These are phyloP conservation scores for Beauveria australis DNA, from an alignment of 2,329 filamentous ascomycete genomes.

Conservation along the genomic window DNA sequence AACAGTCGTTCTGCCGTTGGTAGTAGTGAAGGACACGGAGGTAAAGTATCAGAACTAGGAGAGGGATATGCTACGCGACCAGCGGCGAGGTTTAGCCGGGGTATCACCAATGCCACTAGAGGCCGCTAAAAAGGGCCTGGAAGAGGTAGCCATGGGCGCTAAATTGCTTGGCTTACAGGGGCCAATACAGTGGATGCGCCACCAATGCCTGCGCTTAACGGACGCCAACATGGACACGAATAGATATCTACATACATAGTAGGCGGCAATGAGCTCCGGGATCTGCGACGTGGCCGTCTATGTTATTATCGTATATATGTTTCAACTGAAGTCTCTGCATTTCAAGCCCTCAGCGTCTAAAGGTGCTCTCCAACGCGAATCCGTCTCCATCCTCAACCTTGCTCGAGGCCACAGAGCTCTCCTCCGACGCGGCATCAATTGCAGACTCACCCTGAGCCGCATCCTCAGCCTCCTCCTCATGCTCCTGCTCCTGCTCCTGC, in stretches of 20 bases:
- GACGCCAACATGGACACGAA: too few species aligned
- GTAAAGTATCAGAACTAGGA: not conserved
- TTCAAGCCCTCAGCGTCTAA: constrained; percentile 4
- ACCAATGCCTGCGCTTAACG: not conserved
- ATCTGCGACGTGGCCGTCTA: not conserved
- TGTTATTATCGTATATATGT: not conserved
- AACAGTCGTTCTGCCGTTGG: not conserved
- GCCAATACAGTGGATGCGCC: not conserved
- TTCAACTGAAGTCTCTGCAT: not conserved
- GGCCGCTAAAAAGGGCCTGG: not conserved
- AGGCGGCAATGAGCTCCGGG: too few species aligned
- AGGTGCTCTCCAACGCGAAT: constrained; percentile 23
- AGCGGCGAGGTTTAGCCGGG: constrained; percentile 7
- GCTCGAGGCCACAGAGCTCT: not conserved
- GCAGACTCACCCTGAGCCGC: constrained; percentile 14
- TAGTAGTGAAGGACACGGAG: not conserved
- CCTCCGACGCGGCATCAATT: constrained; percentile 4
- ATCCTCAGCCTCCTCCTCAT: constrained; percentile 20
- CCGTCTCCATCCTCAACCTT: constrained; percentile 17
- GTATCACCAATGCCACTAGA: not conserved
- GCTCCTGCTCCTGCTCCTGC: constrained; percentile 21
- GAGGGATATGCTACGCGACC: not conserved
- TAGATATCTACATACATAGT: too few species aligned
- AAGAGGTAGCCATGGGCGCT: not conserved
- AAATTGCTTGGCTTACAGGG: not conserved